A percentile compares a stretch with the other conserved stretches of the same genome.
Evolutionary conservation across 768 basidiomycete genomes (phyloP).

Genomic region (Hortiboletus campestris): DNA sequence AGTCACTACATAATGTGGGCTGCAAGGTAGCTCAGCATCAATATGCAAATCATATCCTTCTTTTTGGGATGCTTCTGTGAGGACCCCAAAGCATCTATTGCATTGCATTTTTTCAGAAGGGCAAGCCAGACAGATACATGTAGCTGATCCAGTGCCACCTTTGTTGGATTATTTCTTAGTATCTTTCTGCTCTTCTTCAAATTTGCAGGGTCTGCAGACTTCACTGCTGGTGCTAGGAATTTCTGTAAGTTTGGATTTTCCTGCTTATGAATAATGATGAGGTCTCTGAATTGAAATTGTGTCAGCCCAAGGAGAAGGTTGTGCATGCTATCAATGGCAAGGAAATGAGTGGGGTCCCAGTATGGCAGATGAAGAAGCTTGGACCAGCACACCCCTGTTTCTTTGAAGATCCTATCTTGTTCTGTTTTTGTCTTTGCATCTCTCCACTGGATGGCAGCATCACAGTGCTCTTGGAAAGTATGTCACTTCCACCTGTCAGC

Average conservation of each 20-base stretch:
- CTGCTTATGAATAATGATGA: conserved; percentile 7
- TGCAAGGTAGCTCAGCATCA: too few relatives aligned
- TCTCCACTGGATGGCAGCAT: conserved; percentile 18
- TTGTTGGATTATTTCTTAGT: neutral
- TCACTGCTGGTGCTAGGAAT: neutral
- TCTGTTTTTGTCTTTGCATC: conserved; percentile 12
- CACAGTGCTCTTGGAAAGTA: conserved; percentile 13
- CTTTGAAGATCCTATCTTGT: conserved; percentile 7
- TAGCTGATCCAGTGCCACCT: neutral
- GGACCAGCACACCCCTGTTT: conserved; percentile 30
- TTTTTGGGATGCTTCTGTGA: too few relatives aligned
- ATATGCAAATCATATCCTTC: too few relatives aligned
- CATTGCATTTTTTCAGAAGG: neutral
- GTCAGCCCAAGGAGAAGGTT: conserved; percentile 27
- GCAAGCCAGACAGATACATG: neutral
- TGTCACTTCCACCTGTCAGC: conserved; percentile 23
- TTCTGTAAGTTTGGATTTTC: neutral
- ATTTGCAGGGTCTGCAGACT: neutral
- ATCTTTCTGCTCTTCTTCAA: neutral
- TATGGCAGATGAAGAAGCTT: conserved; percentile 34
- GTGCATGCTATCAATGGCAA: conserved; percentile 40
- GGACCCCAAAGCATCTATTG: too few relatives aligned
- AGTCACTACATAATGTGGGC: too few relatives aligned
- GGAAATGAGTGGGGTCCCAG: conserved; percentile 30
- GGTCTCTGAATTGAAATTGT: conserved; percentile 7